phyloP scores from a whole-genome alignment of 2,329 filamentous ascomycete species.

The Aspergillus puulaauensis region DNA sequence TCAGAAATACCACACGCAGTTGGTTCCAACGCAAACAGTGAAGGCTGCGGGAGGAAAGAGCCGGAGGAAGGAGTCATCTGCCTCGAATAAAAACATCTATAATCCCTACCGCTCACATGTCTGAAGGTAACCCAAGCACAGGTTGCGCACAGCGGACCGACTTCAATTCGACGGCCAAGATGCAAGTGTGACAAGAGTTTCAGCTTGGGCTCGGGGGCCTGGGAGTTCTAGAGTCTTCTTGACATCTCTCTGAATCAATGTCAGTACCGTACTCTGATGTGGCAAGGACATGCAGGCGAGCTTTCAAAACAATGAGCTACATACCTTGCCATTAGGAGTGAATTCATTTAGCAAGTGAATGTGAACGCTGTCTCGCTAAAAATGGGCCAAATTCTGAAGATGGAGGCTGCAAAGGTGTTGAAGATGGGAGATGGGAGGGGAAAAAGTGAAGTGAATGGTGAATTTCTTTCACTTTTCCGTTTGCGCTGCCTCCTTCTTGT shows the following conservation, averaged over 20 bases:
- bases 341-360: background rate
- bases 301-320: no score
- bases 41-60: background rate
- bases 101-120: background rate
- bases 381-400: background rate
- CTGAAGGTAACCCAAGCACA: constrained; percentile 9
- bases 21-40: background rate
- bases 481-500: no score
- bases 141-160: background rate
- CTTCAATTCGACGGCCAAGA: constrained; percentile 5
- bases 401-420: no score
- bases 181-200: constrained; percentile 3
- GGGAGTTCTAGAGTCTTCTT: background rate
- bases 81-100: background rate
- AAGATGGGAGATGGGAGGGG: background rate
- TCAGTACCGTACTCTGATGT: no score
- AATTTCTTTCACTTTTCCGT: background rate
- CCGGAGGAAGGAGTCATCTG: background rate
- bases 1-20: background rate
- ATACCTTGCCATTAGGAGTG: background rate
- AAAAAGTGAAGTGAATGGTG: background rate
- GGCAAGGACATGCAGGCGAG: no score
- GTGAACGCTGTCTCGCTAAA: background rate
- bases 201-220: no score
- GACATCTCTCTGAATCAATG: no score